Conservation (phyloP, 345 rosid species). For the Aegle marmelos region DNA sequence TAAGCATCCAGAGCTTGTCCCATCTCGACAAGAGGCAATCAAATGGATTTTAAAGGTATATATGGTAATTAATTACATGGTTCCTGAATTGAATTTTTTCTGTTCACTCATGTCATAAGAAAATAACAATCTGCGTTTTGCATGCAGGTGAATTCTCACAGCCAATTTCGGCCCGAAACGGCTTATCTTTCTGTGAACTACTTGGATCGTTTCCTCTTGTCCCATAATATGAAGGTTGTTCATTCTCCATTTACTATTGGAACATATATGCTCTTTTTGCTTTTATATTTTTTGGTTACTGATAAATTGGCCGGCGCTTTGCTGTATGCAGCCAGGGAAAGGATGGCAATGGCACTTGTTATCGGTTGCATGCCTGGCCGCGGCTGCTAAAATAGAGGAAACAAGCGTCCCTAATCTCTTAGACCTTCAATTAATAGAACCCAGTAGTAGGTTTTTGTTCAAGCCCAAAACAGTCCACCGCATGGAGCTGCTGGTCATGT, state of each 20-base stretch:
- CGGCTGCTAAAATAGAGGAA: constrained; percentile 51
- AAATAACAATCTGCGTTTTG: neutral
- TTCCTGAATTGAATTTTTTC: no score
- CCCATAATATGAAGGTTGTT: constrained; percentile 24
- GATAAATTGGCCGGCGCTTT: no score
- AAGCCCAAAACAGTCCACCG: constrained; percentile 32
- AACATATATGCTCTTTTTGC: no score
- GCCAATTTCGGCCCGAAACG: constrained; percentile 30
- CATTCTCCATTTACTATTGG: neutral
- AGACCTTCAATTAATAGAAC: constrained; percentile 35
- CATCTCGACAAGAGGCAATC: constrained; percentile 30
- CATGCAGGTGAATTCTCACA: constrained; percentile 26
- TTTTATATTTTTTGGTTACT: no score
- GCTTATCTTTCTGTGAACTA: constrained; percentile 36
- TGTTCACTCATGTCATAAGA: no score
- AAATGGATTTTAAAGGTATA: constrained; percentile 39
- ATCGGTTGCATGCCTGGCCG: constrained; percentile 35
- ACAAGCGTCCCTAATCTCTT: constrained; percentile 29
- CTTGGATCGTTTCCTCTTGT: constrained; percentile 33
- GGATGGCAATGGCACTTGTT: constrained; percentile 37
- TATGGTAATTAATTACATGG: neutral
- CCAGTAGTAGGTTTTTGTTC: constrained; percentile 26
- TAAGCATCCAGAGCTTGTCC: constrained; percentile 12
- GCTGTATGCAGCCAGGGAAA: constrained; percentile 20
- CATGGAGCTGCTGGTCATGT: constrained; percentile 40